A percentile compares a stretch with the other conserved stretches of the same genome.
Evolutionary conservation across 164 flowering plant genomes (phyloP).

Genomic region (Magnolia sinica): DNA sequence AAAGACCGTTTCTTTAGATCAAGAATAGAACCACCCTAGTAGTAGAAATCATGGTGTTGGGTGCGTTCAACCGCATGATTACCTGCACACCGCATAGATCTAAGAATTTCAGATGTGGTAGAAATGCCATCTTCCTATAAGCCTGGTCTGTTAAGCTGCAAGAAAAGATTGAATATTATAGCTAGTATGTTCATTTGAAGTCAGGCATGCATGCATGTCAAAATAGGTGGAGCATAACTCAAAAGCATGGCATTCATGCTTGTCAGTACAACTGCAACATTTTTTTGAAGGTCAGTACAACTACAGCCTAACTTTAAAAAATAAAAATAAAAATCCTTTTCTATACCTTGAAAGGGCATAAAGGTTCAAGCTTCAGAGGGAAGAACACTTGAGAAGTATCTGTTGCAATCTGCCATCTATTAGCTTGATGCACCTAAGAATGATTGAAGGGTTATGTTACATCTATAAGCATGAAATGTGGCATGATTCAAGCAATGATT

Average conservation of each 20-base stretch:
- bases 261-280: too few species aligned
- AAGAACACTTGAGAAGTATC: slow-evolving; percentile 52
- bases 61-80: slow-evolving; percentile 2
- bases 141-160: slow-evolving; percentile 74
- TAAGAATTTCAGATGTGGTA: slow-evolving; percentile 51
- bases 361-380: slow-evolving; percentile 63
- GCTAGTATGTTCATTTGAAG: background rate
- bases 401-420: slow-evolving; percentile 74
- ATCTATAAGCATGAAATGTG: background rate
- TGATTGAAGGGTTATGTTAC: background rate
- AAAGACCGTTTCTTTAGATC: background rate
- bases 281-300: too few species aligned
- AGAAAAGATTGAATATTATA: slow-evolving; percentile 8
- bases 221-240: background rate
- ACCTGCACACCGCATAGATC: slow-evolving; percentile 99
- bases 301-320: background rate
- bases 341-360: slow-evolving; percentile 80
- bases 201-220: background rate
- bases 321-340: background rate
- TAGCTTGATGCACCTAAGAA: slow-evolving; percentile 71
- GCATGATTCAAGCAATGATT: background rate
- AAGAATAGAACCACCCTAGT: background rate
- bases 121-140: slow-evolving; percentile 57
- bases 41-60: background rate
- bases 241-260: background rate